Evolutionary conservation across 306 rosid genomes (phyloP), one percentile per base, ranked within the genome.

Genomic region (Malus domestica): DNA sequence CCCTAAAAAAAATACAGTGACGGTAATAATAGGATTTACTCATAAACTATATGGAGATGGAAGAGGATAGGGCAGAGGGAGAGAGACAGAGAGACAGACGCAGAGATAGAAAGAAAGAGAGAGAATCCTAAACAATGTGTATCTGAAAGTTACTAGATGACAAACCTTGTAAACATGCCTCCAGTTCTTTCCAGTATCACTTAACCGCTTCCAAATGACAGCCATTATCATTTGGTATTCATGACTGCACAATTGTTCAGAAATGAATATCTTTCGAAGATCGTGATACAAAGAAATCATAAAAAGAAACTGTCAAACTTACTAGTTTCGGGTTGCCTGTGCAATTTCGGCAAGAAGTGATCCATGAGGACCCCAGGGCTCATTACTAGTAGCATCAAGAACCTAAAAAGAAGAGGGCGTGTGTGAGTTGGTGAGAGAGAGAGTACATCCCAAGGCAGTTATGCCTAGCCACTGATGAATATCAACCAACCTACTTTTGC

Each of bases 331-430:
- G 70, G 97, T 88, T 59, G 98, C 96, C 82, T 82, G 86, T 75
- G 99, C 93, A 82, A 96, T 90, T 82, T 96, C 98, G 22, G 98
- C 93, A 81, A 96, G 99, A 85, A 96, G 91, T 33, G 97, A 72
- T 84, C 99, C 99, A 86, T 96, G 99, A 78, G 99, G 99, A 80
- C 99, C 99, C 99, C 99, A 96, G 42, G 98, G 93, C 82, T 96
- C 99, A 82, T 96, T 96, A 92, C 98, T 96, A 67, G 99, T 96
- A 81, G 99, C 80, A 90, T 96, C 99, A 75, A 96, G 96, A 89
- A 96, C 91, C 99, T 96, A 82, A 51, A 79, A 71, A 22, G 25
- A 60, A 75, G 66, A 66, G 44, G 45, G 42, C 25, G 63, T 45
- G 51, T 40, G 71, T n/a, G n/a, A 68, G 33, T 33, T 6, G n/a